Conservation (phyloP, 2,329 filamentous ascomycete genomes). For the Malbranchea cinnamomea region DNA sequence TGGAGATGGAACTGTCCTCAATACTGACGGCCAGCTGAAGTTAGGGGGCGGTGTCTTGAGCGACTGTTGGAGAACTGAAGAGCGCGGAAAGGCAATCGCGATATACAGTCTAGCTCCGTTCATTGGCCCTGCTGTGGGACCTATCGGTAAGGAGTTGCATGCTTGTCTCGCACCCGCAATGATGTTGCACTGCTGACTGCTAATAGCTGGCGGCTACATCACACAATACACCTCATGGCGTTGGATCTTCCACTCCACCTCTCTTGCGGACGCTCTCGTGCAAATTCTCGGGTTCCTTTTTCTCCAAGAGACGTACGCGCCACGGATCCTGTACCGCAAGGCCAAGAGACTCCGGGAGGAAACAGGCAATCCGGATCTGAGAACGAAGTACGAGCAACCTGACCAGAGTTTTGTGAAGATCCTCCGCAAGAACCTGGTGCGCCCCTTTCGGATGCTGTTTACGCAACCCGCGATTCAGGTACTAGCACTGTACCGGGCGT, state of each 20-base stretch:
- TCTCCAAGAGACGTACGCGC: constrained; percentile 50
- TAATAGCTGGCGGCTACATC: constrained; percentile 47
- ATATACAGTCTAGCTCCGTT: constrained; percentile 50
- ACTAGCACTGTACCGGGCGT: constrained; percentile 40
- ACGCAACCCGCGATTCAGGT: constrained; percentile 48
- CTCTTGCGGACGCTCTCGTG: constrained; percentile 46
- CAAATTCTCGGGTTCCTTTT: constrained; percentile 48
- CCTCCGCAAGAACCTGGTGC: constrained; percentile 30
- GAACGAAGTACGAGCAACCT: constrained; percentile 14
- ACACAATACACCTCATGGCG: constrained; percentile 51
- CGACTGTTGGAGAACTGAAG: constrained; percentile 45
- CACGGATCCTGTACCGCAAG: constrained; percentile 45
- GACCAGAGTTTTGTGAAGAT: constrained; percentile 19
- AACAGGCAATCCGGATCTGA: constrained; percentile 16
- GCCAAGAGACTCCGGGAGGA: constrained; percentile 31
- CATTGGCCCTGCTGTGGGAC: constrained; percentile 50
- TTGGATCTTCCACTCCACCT: constrained; percentile 57
- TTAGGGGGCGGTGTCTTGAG: constrained; percentile 37
- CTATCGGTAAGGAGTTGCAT: constrained; percentile 29
- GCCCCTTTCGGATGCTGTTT: constrained; percentile 41
- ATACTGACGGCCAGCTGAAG: constrained; percentile 12
- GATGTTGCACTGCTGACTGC: constrained; percentile 1
- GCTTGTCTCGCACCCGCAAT: not conserved
- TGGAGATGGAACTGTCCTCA: not conserved
- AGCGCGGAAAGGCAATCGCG: constrained; percentile 47